Base-by-base conservation (phyloP, 176 grass and related monocot species). In the Eleusine indica region DNA sequence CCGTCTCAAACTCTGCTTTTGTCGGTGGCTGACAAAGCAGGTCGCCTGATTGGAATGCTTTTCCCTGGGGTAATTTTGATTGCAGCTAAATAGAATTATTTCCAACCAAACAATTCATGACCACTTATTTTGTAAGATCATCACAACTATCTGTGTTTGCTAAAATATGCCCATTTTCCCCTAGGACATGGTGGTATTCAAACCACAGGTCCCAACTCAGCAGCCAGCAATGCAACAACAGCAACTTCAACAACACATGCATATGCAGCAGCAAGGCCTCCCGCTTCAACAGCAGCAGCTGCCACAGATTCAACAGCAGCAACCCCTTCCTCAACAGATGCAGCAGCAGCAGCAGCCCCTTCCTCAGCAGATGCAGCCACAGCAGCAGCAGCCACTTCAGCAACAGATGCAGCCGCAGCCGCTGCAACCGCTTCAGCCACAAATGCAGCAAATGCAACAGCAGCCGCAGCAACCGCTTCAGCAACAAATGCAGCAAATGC, bases 141-240 rank as follows among this genome's bases (percentile, higher is more conserved):
- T 6, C 74, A 67, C n/a, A 68, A 61, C 74, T 86, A 38, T 86
- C 40, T 58, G 21, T 39, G 10, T 62, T 41, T 58, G 12, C 40
- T 87, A 63, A 81, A 81, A 46, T 15, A 19, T 73, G 4, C 6
- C 57, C 8, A 35, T 64, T 77, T 8, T 5, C 0, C 7, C 68
- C 37, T 69, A 99, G 97, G 97, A 99, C 82, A 94, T 99, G 91
- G 93, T 99, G 74, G 97, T 96, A n/a, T 99, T 99, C 64, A 99
- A 96, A 84, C 97, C 97, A 7, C 97, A 99, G 62, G 97, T 96
- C 18, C n/a, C 91, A n/a, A 86, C 87, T 67, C 93, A 95, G 75
- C 93, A 91, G 70, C 91, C 81, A 65, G 85, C 68, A 37, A 87
- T 82, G 61, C 91, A 71, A 15, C 76, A 82, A 0, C 80, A 87